phyloP scores from a whole-genome alignment of 129 eudicot species.

The Heracleum sosnowskyi region DNA sequence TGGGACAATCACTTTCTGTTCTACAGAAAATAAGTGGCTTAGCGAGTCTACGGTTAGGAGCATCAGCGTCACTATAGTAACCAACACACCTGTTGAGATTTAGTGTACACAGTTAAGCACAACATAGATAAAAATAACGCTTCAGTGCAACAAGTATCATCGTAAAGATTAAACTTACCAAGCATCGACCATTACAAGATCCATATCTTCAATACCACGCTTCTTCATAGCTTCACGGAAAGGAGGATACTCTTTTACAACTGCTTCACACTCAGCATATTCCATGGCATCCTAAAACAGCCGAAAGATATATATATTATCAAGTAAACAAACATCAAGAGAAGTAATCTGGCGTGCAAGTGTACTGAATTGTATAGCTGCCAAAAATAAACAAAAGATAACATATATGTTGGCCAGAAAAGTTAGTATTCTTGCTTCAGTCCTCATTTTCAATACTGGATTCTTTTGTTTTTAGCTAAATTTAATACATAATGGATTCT shows the following conservation, averaged over 20 bases:
- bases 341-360: not conserved
- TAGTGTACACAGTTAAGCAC: constrained; percentile 5
- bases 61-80: constrained; percentile 77
- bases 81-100: constrained; percentile 71
- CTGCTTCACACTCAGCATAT: constrained; percentile 95
- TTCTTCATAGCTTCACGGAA: constrained; percentile 90
- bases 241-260: constrained; percentile 82
- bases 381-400: not conserved
- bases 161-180: constrained; percentile 46
- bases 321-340: not conserved
- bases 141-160: not conserved
- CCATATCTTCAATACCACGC: constrained; percentile 95
- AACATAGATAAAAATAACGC: not conserved
- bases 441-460: not conserved
- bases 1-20: constrained; percentile 92
- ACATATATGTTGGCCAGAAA: not conserved
- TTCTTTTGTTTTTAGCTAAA: not conserved
- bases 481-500: not conserved
- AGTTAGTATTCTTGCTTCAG: not conserved
- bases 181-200: constrained; percentile 93
- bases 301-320: not conserved
- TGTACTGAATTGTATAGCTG: not conserved
- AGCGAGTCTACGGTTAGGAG: constrained; percentile 77
- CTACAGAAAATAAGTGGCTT: constrained; percentile 90
- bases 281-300: constrained; percentile 76